Conservation (phyloP, 768 basidiomycete genomes). For the Trametes elegans region DNA sequence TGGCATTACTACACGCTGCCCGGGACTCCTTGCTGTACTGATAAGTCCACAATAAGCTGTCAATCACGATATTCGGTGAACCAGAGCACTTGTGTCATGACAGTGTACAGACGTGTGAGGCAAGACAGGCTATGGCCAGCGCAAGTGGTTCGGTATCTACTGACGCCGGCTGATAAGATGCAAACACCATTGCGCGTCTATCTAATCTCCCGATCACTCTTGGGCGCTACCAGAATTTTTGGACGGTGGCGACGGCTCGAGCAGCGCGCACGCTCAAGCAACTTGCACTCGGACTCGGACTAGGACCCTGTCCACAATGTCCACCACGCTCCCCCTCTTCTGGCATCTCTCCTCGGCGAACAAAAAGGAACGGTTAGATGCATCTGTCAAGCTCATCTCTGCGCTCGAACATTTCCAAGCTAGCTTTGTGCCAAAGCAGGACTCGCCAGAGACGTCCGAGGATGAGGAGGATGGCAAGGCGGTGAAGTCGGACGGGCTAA, state of each 20-base stretch:
- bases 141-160: no score
- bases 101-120: no score
- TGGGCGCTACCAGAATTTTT: slow-evolving; percentile 12
- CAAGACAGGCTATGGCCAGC: no score
- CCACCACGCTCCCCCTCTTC: slow-evolving; percentile 89
- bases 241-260: no score
- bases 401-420: slow-evolving; percentile 86
- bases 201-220: slow-evolving; percentile 7
- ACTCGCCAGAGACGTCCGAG: slow-evolving; percentile 30
- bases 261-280: no score
- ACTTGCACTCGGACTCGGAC: no score
- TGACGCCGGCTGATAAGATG: no score
- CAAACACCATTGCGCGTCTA: neutral
- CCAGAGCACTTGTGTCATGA: no score
- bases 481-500: slow-evolving; percentile 49
- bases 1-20: no score
- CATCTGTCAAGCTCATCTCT: slow-evolving; percentile 79
- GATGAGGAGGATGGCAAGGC: slow-evolving; percentile 49
- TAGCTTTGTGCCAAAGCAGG: slow-evolving; percentile 52
- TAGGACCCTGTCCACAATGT: slow-evolving; percentile 41
- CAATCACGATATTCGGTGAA: no score
- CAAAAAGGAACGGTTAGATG: slow-evolving; percentile 77
- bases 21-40: no score
- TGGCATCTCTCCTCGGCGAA: slow-evolving; percentile 87
- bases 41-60: no score